Conservation (phyloP, 805 yeast genomes). For the Candida chilensis region DNA sequence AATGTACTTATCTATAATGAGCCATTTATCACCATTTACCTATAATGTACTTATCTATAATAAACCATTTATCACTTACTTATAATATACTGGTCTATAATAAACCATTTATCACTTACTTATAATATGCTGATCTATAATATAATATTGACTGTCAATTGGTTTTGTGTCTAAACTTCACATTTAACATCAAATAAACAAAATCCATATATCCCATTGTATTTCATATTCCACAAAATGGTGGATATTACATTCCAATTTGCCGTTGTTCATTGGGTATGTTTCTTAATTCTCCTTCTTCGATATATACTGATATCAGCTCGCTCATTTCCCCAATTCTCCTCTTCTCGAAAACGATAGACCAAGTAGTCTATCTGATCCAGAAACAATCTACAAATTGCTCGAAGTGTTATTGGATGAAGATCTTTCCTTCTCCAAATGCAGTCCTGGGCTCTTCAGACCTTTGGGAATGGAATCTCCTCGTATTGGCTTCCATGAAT, state of each 20-base stretch:
- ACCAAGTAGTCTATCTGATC: not conserved
- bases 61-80: too few species aligned
- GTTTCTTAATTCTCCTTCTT: not conserved
- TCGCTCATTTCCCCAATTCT: conserved; percentile 1
- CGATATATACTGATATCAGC: not conserved
- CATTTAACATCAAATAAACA: too few species aligned
- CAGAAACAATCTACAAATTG: not conserved
- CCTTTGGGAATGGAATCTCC: not conserved
- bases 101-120: not conserved
- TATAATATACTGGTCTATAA: too few species aligned
- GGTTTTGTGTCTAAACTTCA: not conserved
- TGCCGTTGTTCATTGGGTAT: conserved; percentile 1
- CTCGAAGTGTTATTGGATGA: conserved; percentile 1
- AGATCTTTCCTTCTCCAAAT: not conserved
- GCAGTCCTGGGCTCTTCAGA: not conserved
- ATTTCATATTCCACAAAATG: not conserved
- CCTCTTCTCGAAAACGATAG: not conserved
- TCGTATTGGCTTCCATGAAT: not conserved
- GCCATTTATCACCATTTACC: too few species aligned
- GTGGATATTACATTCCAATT: not conserved
- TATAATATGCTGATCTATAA: not conserved
- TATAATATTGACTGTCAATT: not conserved
- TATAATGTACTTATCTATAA: too few species aligned
- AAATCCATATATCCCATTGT: not conserved
- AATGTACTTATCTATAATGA: too few species aligned